Conservation (phyloP, 1,139 yeast genomes). For the Blastobotrys illinoisensis region DNA sequence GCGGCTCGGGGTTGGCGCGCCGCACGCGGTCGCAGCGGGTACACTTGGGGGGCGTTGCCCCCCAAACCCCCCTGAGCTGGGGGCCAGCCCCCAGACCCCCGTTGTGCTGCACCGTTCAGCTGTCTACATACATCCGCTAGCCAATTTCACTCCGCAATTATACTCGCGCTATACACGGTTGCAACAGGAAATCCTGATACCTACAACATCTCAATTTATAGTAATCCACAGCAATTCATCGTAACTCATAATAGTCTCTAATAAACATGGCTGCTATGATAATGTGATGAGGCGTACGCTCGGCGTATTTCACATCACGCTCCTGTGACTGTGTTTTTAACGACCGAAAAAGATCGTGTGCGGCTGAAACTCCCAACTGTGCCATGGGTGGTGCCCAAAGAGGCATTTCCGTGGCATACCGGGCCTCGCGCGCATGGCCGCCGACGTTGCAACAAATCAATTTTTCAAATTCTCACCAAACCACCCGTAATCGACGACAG, state of each 20-base stretch:
- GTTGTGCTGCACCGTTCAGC: not conserved
- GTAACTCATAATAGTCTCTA: too few species aligned
- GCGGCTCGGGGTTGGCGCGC: not conserved
- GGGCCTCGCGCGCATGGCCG: not conserved
- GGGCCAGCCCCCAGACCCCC: constrained; percentile 1
- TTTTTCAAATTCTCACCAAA: constrained; percentile 1
- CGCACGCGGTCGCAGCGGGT: too few species aligned
- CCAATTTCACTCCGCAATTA: too few species aligned
- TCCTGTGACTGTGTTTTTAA: not conserved
- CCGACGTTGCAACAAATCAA: not conserved
- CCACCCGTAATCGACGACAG: constrained; percentile 3
- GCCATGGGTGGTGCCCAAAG: not conserved
- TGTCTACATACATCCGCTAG: too few species aligned
- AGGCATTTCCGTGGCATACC: not conserved
- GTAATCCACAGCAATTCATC: too few species aligned
- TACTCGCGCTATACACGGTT: too few species aligned
- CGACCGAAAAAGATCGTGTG: not conserved
- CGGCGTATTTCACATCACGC: not conserved
- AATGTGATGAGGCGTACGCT: not conserved
- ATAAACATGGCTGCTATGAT: too few species aligned
- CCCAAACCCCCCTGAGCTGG: too few species aligned
- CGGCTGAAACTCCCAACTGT: not conserved
- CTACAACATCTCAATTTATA: too few species aligned
- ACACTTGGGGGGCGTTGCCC: too few species aligned
- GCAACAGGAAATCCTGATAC: too few species aligned